Evolutionary conservation across 768 basidiomycete genomes (phyloP).

Genomic region (Tulasnella sp.): DNA sequence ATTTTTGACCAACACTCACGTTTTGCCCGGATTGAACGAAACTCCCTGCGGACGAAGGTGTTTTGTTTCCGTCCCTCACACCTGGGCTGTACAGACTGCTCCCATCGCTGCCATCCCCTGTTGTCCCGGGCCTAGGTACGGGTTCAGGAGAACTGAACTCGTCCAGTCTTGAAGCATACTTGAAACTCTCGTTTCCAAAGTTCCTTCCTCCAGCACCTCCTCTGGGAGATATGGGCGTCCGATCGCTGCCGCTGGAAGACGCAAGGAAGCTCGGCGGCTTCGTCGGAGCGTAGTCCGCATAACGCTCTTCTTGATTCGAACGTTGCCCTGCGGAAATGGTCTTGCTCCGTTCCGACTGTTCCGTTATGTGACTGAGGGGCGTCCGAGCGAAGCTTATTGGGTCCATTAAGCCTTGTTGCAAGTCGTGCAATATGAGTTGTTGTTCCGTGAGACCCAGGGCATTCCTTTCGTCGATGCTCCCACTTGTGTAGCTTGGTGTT

Average conservation of each 20-base stretch:
- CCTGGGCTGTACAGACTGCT: not conserved
- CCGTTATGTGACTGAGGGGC: not conserved
- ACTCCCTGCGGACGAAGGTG: not conserved
- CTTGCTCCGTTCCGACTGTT: not conserved
- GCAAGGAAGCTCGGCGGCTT: not conserved
- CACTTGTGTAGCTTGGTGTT: not conserved
- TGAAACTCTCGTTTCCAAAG: not conserved
- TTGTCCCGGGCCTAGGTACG: not conserved
- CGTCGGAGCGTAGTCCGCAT: not conserved
- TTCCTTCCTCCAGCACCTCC: not conserved
- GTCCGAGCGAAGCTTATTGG: not conserved
- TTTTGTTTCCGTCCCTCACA: not conserved
- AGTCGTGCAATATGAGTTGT: not conserved
- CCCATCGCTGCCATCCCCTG: not conserved
- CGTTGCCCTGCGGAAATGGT: not conserved
- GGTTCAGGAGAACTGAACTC: not conserved
- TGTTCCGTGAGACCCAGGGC: not conserved
- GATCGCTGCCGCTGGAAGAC: not conserved
- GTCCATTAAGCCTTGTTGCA: not conserved
- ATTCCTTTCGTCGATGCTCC: not conserved
- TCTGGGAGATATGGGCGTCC: not conserved
- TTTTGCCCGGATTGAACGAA: not conserved
- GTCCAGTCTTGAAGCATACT: not conserved
- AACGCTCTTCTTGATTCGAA: not conserved
- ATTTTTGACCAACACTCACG: not conserved